A percentile compares a stretch with the other conserved stretches of the same genome.
These are phyloP conservation scores for Amanita molliuscula DNA, from an alignment of 768 basidiomycete genomes.

Conservation along the genomic window DNA sequence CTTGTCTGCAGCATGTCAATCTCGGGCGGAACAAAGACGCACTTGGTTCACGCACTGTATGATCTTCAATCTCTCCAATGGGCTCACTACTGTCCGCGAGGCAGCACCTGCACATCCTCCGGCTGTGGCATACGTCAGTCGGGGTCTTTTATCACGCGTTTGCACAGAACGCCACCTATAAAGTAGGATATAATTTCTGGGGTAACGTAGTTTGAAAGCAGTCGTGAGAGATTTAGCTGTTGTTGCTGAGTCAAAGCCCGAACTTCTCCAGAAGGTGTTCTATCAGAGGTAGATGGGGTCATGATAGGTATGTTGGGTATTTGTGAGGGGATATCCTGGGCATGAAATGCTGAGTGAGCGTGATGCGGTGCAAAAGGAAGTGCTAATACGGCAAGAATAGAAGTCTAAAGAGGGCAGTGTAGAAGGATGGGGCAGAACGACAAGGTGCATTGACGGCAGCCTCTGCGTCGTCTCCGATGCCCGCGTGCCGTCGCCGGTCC, in stretches of 20 bases:
- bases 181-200: conserved; percentile 35
- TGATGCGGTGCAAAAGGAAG: neutral
- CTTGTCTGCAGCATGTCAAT: conserved; percentile 53
- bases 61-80: conserved; percentile 90
- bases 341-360: neutral
- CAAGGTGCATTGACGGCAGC: neutral
- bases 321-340: conserved; percentile 4
- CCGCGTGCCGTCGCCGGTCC: neutral
- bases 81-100: conserved; percentile 86
- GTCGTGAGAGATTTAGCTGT: conserved; percentile 6
- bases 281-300: conserved; percentile 8
- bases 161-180: conserved; percentile 21
- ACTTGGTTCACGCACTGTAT: conserved; percentile 62
- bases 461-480: neutral
- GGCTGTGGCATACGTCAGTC: conserved; percentile 21
- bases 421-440: neutral
- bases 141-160: neutral
- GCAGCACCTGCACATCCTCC: conserved; percentile 55
- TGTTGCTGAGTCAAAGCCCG: conserved; percentile 8
- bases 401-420: neutral
- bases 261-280: conserved; percentile 3
- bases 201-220: conserved; percentile 16
- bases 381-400: neutral
- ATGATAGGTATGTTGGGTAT: conserved; percentile 9
- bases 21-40: neutral